phyloP scores from a whole-genome alignment of 2,329 filamentous ascomycete species.

The Clarireedia monteithiana region DNA sequence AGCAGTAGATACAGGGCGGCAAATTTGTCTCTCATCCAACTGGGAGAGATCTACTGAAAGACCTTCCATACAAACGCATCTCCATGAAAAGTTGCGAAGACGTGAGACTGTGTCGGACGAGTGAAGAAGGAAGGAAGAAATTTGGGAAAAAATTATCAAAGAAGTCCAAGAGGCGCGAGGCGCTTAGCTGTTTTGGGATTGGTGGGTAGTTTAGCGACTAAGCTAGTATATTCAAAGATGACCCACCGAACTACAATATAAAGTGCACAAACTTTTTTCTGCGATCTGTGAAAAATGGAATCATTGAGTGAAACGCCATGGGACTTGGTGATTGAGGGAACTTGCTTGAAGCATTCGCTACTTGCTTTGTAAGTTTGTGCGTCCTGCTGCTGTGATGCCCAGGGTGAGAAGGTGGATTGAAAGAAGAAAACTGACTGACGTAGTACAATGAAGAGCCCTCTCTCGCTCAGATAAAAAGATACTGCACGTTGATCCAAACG shows the following conservation, averaged over 20 bases:
- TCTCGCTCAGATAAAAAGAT: conserved; percentile 89
- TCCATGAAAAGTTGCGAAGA: conserved; percentile 28
- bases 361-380: conserved; percentile 58
- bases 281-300: conserved; percentile 48
- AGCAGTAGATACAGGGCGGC: conserved; percentile 82
- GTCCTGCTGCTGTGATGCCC: conserved; percentile 1
- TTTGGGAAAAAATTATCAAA: conserved; percentile 9
- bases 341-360: conserved; percentile 70
- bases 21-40: conserved; percentile 56
- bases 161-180: conserved; percentile 9
- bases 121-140: conserved; percentile 30
- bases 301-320: conserved; percentile 64
- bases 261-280: conserved; percentile 10
- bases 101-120: conserved; percentile 34
- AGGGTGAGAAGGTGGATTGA: conserved; percentile 1
- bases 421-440: conserved; percentile 61
- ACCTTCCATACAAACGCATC: conserved; percentile 30
- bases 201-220: background rate
- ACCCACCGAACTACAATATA: conserved; percentile 8
- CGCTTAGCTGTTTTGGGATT: conserved; percentile 3
- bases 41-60: conserved; percentile 49
- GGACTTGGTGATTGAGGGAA: conserved; percentile 75
- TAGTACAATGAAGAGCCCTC: conserved; percentile 65
- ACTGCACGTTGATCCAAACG: conserved; percentile 80
- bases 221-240: background rate